These are phyloP conservation scores for Exserohilum turcica DNA, from an alignment of 2,329 filamentous ascomycete species.

Conservation along the genomic window DNA sequence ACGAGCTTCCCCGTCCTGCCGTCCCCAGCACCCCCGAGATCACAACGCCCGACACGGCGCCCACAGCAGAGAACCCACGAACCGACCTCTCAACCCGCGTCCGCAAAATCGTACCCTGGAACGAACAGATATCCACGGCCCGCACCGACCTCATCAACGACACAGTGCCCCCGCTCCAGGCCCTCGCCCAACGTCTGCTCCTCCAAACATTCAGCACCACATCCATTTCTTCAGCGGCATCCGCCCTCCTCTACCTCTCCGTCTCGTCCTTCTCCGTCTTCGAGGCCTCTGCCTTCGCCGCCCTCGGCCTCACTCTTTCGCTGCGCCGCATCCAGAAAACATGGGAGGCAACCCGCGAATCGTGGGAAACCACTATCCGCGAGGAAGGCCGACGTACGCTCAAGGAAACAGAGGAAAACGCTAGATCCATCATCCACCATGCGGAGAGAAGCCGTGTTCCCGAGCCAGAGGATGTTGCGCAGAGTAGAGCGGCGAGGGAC, in stretches of 20 bases:
- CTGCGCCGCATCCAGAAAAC: constrained; percentile 62
- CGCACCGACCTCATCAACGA: constrained; percentile 57
- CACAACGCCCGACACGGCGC: constrained; percentile 24
- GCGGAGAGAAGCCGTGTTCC: constrained; percentile 45
- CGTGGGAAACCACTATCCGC: constrained; percentile 59
- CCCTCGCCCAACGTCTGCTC: constrained; percentile 58
- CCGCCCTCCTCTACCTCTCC: constrained; percentile 61
- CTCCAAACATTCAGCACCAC: constrained; percentile 77
- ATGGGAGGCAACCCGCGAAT: constrained; percentile 61
- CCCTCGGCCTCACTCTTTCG: constrained; percentile 63
- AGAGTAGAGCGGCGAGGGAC: constrained; percentile 51
- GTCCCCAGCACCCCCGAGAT: constrained; percentile 16
- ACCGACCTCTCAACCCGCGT: constrained; percentile 35
- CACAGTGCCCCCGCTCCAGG: constrained; percentile 52
- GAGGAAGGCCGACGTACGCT: constrained; percentile 64
- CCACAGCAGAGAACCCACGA: constrained; percentile 23
- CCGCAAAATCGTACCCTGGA: constrained; percentile 63
- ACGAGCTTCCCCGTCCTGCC: constrained; percentile 18
- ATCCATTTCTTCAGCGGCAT: constrained; percentile 59
- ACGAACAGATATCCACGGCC: constrained; percentile 72
- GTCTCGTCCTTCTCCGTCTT: constrained; percentile 57
- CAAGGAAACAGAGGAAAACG: constrained; percentile 57
- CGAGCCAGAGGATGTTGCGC: constrained; percentile 42
- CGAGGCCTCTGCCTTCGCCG: constrained; percentile 64
- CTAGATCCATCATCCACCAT: constrained; percentile 54